Evolutionary conservation across 2,329 filamentous ascomycete genomes (phyloP).

Genomic region (Cladosporium phlei): DNA sequence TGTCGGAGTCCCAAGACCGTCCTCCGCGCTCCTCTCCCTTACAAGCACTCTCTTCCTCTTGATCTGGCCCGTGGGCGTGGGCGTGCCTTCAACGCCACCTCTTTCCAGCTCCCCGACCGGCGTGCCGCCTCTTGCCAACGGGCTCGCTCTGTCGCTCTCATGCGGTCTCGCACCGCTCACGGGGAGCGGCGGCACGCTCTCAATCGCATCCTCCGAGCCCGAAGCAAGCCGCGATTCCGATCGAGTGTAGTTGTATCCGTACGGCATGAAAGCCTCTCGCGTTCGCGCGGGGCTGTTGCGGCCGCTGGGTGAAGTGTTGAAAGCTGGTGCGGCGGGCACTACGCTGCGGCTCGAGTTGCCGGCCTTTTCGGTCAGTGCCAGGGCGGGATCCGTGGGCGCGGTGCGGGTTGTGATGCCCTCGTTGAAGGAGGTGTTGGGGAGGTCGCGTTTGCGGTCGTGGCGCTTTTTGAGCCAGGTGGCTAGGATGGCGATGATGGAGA

Average conservation of each 20-base stretch:
- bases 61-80: background rate
- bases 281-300: constrained; percentile 26
- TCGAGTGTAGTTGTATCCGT: constrained; percentile 29
- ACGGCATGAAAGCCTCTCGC: constrained; percentile 32
- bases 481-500: constrained; percentile 61
- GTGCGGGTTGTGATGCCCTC: constrained; percentile 33
- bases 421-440: constrained; percentile 30
- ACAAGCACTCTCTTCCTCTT: constrained; percentile 22
- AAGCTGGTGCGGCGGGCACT: background rate
- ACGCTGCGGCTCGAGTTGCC: background rate
- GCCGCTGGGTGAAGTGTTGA: constrained; percentile 14
- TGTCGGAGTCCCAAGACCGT: background rate
- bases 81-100: constrained; percentile 9
- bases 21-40: constrained; percentile 19
- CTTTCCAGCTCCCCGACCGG: constrained; percentile 22
- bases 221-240: constrained; percentile 22
- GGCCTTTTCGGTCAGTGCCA: background rate
- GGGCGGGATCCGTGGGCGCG: constrained; percentile 8
- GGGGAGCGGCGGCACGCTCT: background rate
- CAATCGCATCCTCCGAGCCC: constrained; percentile 6
- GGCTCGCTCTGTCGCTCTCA: constrained; percentile 14
- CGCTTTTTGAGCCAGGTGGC: constrained; percentile 69
- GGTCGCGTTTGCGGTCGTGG: constrained; percentile 65
- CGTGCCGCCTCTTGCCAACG: constrained; percentile 22
- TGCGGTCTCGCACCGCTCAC: background rate